These are phyloP conservation scores for Termitomyces sp. DNA, from an alignment of 768 basidiomycete genomes.

Conservation along the genomic window DNA sequence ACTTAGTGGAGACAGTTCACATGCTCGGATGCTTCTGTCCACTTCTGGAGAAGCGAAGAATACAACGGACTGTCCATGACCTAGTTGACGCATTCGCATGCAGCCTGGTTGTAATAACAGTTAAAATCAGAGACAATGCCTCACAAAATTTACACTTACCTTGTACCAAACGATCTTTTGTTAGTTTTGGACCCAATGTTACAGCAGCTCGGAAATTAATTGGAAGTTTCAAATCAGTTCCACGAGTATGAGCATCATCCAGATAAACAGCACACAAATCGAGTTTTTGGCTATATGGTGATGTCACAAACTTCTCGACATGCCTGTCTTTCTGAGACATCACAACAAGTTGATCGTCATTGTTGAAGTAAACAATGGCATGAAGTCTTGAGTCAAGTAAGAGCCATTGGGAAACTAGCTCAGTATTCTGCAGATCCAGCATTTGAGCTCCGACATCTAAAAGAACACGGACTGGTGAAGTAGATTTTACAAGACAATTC, in stretches of 20 bases:
- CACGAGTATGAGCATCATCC: conserved; percentile 48
- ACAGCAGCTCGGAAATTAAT: conserved; percentile 13
- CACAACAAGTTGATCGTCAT: conserved; percentile 28
- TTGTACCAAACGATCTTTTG: background rate
- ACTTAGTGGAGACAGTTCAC: background rate
- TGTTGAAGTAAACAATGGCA: conserved; percentile 39
- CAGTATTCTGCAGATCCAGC: conserved; percentile 39
- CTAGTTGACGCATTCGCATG: background rate
- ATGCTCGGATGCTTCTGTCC: background rate
- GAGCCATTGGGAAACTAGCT: conserved; percentile 38
- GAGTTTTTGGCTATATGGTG: conserved; percentile 27
- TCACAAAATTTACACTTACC: background rate
- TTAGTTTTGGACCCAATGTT: background rate
- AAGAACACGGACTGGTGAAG: conserved; percentile 36
- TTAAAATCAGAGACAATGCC: background rate
- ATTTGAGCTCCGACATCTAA: conserved; percentile 57
- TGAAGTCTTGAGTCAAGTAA: conserved; percentile 16
- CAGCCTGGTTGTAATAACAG: background rate
- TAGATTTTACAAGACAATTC: conserved; percentile 22
- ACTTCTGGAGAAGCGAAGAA: background rate
- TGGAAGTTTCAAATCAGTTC: conserved; percentile 49
- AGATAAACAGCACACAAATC: conserved; percentile 31
- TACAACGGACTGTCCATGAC: background rate
- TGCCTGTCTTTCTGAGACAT: conserved; percentile 31
- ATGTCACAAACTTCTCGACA: conserved; percentile 30